Evolutionary conservation across 768 basidiomycete species (phyloP).

Genomic region (Boletus reticulatus): DNA sequence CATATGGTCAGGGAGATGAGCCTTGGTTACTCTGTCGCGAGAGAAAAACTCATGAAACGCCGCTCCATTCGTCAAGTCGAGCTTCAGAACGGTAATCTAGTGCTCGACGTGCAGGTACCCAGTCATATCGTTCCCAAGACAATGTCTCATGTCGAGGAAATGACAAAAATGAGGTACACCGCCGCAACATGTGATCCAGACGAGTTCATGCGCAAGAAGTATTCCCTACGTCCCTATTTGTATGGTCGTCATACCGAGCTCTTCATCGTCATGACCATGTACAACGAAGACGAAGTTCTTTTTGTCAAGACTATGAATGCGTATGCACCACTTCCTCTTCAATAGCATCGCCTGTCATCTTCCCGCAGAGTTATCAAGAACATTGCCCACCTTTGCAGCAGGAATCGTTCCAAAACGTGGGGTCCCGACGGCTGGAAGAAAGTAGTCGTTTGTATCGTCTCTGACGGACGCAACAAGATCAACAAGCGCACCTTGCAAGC

Average conservation of each 20-base stretch:
- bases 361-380: slow-evolving; percentile 76
- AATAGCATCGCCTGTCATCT: slow-evolving; percentile 7
- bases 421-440: slow-evolving; percentile 90
- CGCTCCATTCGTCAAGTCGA: slow-evolving; percentile 77
- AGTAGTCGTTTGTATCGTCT: slow-evolving; percentile 84
- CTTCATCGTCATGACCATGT: slow-evolving; percentile 97
- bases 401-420: slow-evolving; percentile 75
- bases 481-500: slow-evolving; percentile 92
- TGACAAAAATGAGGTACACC: slow-evolving; percentile 84
- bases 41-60: slow-evolving; percentile 81
- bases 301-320: slow-evolving; percentile 84
- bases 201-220: slow-evolving; percentile 75
- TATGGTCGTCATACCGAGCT: slow-evolving; percentile 83
- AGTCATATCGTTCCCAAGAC: slow-evolving; percentile 72
- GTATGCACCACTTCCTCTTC: slow-evolving; percentile 38
- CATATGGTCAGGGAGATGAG: slow-evolving; percentile 46
- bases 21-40: slow-evolving; percentile 62
- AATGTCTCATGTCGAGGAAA: slow-evolving; percentile 63
- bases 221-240: slow-evolving; percentile 77
- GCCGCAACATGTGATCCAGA: slow-evolving; percentile 90
- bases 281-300: slow-evolving; percentile 85
- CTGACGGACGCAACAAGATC: slow-evolving; percentile 82
- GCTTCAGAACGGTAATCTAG: slow-evolving; percentile 79
- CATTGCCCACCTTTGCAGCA: slow-evolving; percentile 71
- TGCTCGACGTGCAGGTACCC: slow-evolving; percentile 81